A percentile compares a stretch with the other conserved stretches of the same genome.
Conservation (phyloP, 2,329 filamentous ascomycete genomes). For the Trichoderma semiorbis region DNA sequence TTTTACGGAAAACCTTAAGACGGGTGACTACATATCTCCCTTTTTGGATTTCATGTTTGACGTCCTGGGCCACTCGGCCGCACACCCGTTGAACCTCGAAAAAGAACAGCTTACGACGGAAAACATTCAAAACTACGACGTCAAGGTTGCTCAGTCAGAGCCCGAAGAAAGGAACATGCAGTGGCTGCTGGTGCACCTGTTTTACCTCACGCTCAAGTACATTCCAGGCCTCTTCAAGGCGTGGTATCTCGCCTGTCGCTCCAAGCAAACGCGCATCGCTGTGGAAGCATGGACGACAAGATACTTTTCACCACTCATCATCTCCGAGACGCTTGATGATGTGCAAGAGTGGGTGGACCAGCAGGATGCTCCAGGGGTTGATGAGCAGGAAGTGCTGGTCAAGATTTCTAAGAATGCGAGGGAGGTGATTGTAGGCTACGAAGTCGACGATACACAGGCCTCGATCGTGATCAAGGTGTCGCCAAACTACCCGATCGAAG, state of each 20-base stretch:
- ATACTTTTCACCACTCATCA: constrained; percentile 71
- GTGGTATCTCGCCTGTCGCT: constrained; percentile 82
- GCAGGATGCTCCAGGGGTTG: constrained; percentile 46
- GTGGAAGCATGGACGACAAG: constrained; percentile 84
- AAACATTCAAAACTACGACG: constrained; percentile 54
- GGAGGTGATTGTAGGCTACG: constrained; percentile 81
- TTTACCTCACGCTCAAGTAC: constrained; percentile 75
- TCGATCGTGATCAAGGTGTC: constrained; percentile 80
- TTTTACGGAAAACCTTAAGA: constrained; percentile 76
- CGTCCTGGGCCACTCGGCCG: constrained; percentile 74
- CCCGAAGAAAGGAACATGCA: constrained; percentile 70
- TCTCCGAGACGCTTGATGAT: constrained; percentile 62
- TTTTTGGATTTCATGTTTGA: constrained; percentile 80
- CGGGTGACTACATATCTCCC: constrained; percentile 63
- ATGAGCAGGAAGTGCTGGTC: constrained; percentile 58
- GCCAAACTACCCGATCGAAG: constrained; percentile 75
- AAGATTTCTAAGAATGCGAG: constrained; percentile 67
- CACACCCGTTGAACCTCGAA: constrained; percentile 70
- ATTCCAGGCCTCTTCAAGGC: constrained; percentile 73
- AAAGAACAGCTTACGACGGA: constrained; percentile 58
- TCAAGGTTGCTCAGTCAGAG: constrained; percentile 53
- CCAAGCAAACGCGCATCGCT: constrained; percentile 73
- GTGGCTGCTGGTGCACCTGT: constrained; percentile 81
- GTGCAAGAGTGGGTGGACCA: constrained; percentile 63
- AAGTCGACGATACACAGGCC: constrained; percentile 82